Percentiles rank a stretch among this genome's conserved stretches.
Evolutionary conservation across 192 early-diverging fungal genomes (phyloP).

Genomic region (Backusella macrospora): DNA sequence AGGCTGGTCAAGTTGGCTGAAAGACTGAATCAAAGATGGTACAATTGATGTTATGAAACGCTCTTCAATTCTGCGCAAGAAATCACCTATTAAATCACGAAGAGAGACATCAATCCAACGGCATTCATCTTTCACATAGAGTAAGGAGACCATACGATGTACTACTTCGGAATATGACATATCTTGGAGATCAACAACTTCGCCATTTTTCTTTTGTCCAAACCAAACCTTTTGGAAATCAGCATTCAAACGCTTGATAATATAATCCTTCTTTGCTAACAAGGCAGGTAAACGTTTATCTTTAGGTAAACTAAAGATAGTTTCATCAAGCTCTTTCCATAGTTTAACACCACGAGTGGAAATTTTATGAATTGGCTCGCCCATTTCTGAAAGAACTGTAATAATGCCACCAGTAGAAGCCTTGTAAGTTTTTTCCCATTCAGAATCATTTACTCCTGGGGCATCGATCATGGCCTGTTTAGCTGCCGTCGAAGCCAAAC

Average conservation of each 20-base stretch:
- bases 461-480: constrained; percentile 88
- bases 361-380: constrained; percentile 93
- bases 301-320: constrained; percentile 79
- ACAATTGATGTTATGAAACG: constrained; percentile 69
- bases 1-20: constrained; percentile 65
- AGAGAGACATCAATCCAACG: constrained; percentile 83
- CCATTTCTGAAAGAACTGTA: constrained; percentile 86
- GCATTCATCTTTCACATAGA: constrained; percentile 71
- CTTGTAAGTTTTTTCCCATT: constrained; percentile 87
- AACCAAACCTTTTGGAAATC: constrained; percentile 98
- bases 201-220: constrained; percentile 77
- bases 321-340: constrained; percentile 80
- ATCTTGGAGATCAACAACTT: constrained; percentile 77
- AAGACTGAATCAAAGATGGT: constrained; percentile 66
- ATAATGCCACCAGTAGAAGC: constrained; percentile 78
- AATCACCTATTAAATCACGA: constrained; percentile 73
- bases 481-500: constrained; percentile 69
- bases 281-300: constrained; percentile 77
- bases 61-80: constrained; percentile 85
- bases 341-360: constrained; percentile 84
- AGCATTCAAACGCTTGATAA: constrained; percentile 80
- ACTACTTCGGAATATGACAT: constrained; percentile 95
- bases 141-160: constrained; percentile 77
- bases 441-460: constrained; percentile 75
- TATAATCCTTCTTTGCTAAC: constrained; percentile 81